Percentiles rank a stretch among this genome's conserved stretches.
Evolutionary conservation across 208 protist species (phyloP).

Genomic region (Blechomonas ayalai): DNA sequence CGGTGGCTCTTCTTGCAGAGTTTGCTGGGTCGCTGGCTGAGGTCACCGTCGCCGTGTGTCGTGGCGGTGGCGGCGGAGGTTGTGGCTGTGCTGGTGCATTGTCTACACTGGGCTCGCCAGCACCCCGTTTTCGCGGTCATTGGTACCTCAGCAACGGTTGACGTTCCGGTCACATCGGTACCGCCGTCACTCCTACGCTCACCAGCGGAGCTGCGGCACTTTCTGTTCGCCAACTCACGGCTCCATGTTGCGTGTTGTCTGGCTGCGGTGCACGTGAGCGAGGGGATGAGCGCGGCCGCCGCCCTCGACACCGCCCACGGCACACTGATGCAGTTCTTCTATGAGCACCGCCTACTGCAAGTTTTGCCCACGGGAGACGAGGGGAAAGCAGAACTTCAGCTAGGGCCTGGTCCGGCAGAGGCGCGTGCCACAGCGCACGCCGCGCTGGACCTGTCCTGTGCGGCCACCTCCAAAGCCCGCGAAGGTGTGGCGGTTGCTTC

Average conservation of each 20-base stretch:
- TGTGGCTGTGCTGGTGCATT: slow-evolving; percentile 31
- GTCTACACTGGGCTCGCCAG: slow-evolving; percentile 17
- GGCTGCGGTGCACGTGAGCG: slow-evolving; percentile 13
- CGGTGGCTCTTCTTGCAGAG: slow-evolving; percentile 33
- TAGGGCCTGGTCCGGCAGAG: slow-evolving; percentile 25
- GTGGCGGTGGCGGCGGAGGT: slow-evolving; percentile 45
- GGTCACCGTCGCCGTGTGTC: slow-evolving; percentile 29
- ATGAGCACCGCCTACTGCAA: not conserved
- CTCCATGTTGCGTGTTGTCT: slow-evolving; percentile 35
- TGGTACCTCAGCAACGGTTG: not conserved
- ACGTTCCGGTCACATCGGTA: slow-evolving; percentile 1
- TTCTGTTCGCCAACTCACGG: slow-evolving; percentile 27
- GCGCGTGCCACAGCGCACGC: slow-evolving; percentile 10
- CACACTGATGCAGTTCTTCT: not conserved
- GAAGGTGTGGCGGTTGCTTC: no score
- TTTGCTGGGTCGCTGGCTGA: slow-evolving; percentile 34
- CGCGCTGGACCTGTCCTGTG: slow-evolving; percentile 32
- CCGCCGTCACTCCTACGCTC: slow-evolving; percentile 23
- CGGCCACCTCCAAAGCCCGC: not conserved
- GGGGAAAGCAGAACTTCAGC: slow-evolving; percentile 12
- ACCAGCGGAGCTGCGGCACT: slow-evolving; percentile 29
- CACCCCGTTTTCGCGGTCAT: slow-evolving; percentile 10
- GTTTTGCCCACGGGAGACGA: not conserved
- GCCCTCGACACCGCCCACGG: slow-evolving; percentile 6
- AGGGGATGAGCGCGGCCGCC: slow-evolving; percentile 5